Percentiles rank a stretch among this genome's conserved stretches.
These are phyloP conservation scores for Panus rudis DNA, from an alignment of 768 basidiomycete species.

Conservation along the genomic window DNA sequence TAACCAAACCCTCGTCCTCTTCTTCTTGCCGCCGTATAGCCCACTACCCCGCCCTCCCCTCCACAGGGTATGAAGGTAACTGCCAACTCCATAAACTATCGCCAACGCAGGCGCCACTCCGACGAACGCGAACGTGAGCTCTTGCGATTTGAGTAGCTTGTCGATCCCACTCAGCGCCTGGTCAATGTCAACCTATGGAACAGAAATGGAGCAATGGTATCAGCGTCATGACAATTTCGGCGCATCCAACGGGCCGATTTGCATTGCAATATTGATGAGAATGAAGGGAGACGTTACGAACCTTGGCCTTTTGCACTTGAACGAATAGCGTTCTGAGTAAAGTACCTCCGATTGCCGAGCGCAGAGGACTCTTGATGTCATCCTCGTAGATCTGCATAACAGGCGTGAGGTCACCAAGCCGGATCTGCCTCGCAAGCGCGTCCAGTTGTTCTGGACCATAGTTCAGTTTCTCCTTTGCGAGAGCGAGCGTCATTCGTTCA, in stretches of 20 bases:
- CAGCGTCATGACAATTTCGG: no score
- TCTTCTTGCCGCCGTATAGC: conserved; percentile 51
- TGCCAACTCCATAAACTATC: conserved; percentile 62
- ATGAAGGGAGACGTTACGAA: conserved; percentile 21
- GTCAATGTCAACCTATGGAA: conserved; percentile 77
- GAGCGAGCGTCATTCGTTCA: conserved; percentile 84
- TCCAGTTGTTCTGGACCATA: conserved; percentile 60
- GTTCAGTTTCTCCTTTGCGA: conserved; percentile 75
- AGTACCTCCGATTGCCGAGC: conserved; percentile 72
- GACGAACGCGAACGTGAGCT: conserved; percentile 94
- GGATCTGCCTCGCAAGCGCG: conserved; percentile 56
- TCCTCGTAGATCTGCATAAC: conserved; percentile 86
- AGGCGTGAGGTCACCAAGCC: conserved; percentile 77
- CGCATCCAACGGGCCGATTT: not conserved
- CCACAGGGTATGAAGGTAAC: conserved; percentile 46
- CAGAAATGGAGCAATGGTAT: not conserved
- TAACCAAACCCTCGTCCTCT: conserved; percentile 55
- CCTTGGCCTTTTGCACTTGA: conserved; percentile 95
- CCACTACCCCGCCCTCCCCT: conserved; percentile 41
- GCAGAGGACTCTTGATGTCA: conserved; percentile 83
- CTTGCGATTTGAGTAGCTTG: conserved; percentile 87
- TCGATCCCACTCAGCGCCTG: conserved; percentile 89
- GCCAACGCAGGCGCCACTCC: conserved; percentile 88
- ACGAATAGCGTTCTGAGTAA: conserved; percentile 82
- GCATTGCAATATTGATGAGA: not conserved